phyloP scores from a whole-genome alignment of 495 filamentous ascomycete genomes.

The Amorphotheca resinae region DNA sequence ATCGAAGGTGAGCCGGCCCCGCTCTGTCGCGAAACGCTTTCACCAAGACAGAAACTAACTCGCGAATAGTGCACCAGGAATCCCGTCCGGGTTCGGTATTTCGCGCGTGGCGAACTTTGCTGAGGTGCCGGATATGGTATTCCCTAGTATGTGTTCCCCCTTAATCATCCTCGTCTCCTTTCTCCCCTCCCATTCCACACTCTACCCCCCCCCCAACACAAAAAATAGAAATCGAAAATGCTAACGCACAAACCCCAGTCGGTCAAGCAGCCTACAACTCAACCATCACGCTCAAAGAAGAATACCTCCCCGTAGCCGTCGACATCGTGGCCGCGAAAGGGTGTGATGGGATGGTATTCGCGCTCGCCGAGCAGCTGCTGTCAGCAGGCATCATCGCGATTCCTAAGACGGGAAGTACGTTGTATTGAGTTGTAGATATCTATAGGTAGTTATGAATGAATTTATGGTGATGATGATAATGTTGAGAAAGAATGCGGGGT shows the following conservation, averaged over 20 bases:
- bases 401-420: constrained; percentile 28
- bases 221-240: not conserved
- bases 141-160: constrained; percentile 27
- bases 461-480: too few relatives aligned
- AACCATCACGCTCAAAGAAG: constrained; percentile 38
- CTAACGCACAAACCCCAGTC: constrained; percentile 20
- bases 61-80: constrained; percentile 13
- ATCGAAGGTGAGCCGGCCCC: constrained; percentile 14
- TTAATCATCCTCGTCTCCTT: too few relatives aligned
- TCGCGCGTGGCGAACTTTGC: constrained; percentile 33
- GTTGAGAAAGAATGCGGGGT: too few relatives aligned
- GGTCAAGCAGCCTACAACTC: constrained; percentile 41
- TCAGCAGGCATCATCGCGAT: constrained; percentile 35
- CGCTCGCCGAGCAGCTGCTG: constrained; percentile 39
- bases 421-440: too few relatives aligned
- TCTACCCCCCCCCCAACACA: not conserved
- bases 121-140: constrained; percentile 42
- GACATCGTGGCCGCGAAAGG: constrained; percentile 47
- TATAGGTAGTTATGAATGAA: too few relatives aligned
- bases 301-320: constrained; percentile 46
- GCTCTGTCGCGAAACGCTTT: not conserved
- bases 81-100: constrained; percentile 33
- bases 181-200: too few relatives aligned
- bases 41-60: not conserved
- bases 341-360: constrained; percentile 48